Percentiles rank a stretch among this genome's conserved stretches.
Evolutionary conservation across 73 alveolate genomes (phyloP).

Genomic region (Paramecium caudatum): DNA sequence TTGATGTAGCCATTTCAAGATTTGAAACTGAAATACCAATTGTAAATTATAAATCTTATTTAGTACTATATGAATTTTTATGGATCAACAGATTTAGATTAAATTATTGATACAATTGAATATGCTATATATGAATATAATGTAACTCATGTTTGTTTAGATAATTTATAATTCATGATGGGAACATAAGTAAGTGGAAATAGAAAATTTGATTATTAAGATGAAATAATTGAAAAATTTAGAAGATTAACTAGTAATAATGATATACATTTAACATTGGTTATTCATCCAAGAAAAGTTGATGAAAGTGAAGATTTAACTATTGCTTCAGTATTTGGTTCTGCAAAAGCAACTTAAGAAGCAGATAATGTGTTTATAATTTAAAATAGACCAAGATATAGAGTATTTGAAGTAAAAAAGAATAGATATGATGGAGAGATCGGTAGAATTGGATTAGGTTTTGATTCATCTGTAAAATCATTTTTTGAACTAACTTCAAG

Average conservation of each 20-base stretch:
- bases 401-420: conserved; percentile 87
- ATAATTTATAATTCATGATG: conserved; percentile 92
- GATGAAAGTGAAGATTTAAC: conserved; percentile 91
- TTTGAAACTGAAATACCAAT: conserved; percentile 74
- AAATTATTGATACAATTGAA: conserved; percentile 85
- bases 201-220: conserved; percentile 88
- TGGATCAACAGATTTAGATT: conserved; percentile 88
- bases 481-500: conserved; percentile 84
- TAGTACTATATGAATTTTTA: conserved; percentile 89
- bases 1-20: conserved; percentile 60
- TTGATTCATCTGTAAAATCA: conserved; percentile 81
- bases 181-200: conserved; percentile 85
- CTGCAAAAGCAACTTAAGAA: conserved; percentile 93
- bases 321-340: conserved; percentile 89
- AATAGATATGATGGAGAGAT: conserved; percentile 93
- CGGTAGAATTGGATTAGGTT: conserved; percentile 86
- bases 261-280: conserved; percentile 87
- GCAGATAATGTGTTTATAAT: conserved; percentile 91
- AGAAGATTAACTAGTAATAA: conserved; percentile 85
- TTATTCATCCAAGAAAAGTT: conserved; percentile 94
- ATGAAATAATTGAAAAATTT: conserved; percentile 81
- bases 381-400: conserved; percentile 82
- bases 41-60: conserved; percentile 62
- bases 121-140: conserved; percentile 91
- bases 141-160: conserved; percentile 85